phyloP scores from a whole-genome alignment of 176 grass and related monocot genomes.

The Avena sativa region DNA sequence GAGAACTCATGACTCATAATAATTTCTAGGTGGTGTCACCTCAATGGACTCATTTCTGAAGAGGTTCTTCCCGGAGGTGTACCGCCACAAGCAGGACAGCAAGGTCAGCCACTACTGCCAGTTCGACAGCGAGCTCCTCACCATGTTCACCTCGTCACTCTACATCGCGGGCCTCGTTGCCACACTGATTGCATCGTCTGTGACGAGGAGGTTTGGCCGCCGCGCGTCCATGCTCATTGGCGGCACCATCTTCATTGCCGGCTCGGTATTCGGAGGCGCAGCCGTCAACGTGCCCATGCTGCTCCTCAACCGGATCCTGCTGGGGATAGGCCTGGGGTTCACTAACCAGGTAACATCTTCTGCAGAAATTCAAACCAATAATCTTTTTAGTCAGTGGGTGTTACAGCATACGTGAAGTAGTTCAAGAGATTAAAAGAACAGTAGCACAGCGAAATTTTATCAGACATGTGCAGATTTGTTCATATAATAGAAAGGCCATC shows the following conservation, averaged over 20 bases:
- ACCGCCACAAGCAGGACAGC: slow-evolving; percentile 52
- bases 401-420: too few species aligned
- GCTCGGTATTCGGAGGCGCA: slow-evolving; percentile 63
- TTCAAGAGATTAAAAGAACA: too few species aligned
- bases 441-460: too few species aligned
- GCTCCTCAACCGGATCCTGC: slow-evolving; percentile 62
- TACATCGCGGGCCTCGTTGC: slow-evolving; percentile 78
- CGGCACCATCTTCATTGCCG: slow-evolving; percentile 59
- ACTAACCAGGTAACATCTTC: too few species aligned
- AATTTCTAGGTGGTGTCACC: slow-evolving; percentile 59
- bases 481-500: too few species aligned
- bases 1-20: not conserved
- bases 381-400: too few species aligned
- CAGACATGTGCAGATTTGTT: too few species aligned
- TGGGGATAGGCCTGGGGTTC: slow-evolving; percentile 26
- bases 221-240: slow-evolving; percentile 72
- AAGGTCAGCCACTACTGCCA: slow-evolving; percentile 64
- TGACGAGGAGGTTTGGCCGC: slow-evolving; percentile 68
- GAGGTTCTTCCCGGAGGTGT: slow-evolving; percentile 79
- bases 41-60: slow-evolving; percentile 76
- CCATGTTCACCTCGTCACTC: slow-evolving; percentile 78
- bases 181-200: slow-evolving; percentile 53
- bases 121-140: slow-evolving; percentile 86
- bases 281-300: slow-evolving; percentile 72
- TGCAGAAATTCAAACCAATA: too few species aligned